phyloP scores from a whole-genome alignment of 345 rosid genomes.

The Nephelium lappaceum region DNA sequence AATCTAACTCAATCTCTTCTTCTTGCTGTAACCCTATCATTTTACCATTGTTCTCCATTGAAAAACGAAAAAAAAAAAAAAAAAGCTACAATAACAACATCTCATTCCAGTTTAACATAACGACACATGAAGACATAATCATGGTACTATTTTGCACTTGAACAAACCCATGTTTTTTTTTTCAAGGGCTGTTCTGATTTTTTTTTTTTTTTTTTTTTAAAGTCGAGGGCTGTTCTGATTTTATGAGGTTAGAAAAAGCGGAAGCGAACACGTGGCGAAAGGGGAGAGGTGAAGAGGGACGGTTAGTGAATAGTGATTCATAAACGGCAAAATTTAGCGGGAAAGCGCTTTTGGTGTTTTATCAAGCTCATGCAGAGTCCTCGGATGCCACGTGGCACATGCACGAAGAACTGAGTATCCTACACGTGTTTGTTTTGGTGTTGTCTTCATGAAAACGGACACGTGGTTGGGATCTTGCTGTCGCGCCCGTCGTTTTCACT shows the following conservation, averaged over 20 bases:
- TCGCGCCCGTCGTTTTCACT: conserved; percentile 22
- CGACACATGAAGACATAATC: too few relatives aligned
- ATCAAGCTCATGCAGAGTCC: not conserved
- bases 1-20: conserved; percentile 56
- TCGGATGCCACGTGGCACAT: conserved; percentile 26
- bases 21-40: conserved; percentile 36
- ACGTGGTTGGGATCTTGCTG: conserved; percentile 38
- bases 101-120: too few relatives aligned
- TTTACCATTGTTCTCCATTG: conserved; percentile 23
- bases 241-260: conserved; percentile 11
- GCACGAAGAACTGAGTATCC: not conserved
- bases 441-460: not conserved
- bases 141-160: too few relatives aligned
- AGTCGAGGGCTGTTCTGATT: conserved; percentile 2
- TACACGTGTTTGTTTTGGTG: too few relatives aligned
- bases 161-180: not conserved
- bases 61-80: not conserved
- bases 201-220: too few relatives aligned
- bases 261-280: conserved; percentile 40
- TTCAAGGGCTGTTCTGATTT: conserved; percentile 2
- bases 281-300: conserved; percentile 23
- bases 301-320: conserved; percentile 38
- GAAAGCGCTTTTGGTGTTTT: conserved; percentile 14
- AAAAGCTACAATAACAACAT: not conserved
- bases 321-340: conserved; percentile 35